Base-by-base conservation (phyloP, 768 basidiomycete genomes). In the Boletus subparvulus region DNA sequence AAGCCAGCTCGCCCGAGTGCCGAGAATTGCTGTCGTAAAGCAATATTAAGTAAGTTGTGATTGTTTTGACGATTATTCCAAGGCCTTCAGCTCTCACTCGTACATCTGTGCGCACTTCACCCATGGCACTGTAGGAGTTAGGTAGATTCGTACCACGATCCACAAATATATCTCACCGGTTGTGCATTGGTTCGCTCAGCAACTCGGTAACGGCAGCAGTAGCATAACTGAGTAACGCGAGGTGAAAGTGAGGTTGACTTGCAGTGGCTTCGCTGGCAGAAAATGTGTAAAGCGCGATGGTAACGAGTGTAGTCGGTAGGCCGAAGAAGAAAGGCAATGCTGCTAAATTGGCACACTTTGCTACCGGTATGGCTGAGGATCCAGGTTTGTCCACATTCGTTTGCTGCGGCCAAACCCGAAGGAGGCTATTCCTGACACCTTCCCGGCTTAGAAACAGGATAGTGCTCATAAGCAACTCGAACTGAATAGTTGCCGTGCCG, bases 371-470 rank as follows among this genome's bases (percentile, higher is more conserved):
- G 24, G 42, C 21, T 4, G 51, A 50, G 6, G 54, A 52, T n/a
- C n/a, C n/a, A 46, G 30, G 37, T 28, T 48, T 39, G 55, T 52
- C 47, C 9, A 44, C 41, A 32, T 43, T 30, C 28, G 50, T 48
- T 36, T 64, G 55, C 24, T 67, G 58, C 3, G 72, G 60, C 58
- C 71, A 68, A 35, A 78, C 78, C n/a, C 94, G 83, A 16, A 97
- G 78, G 6, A 97, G 80, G 7, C 91, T 86, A 68, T 88, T 92
- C 40, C 97, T 81, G 9, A 98, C 82, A 17, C 95, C 96, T 71
- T 99, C 97, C n/a, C 97, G 80, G 35, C 88, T 87, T 9, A 98
- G 78, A 71, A 98, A 98, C 43, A 98, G 78, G 64, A 95, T 90
- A 12, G 94, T 94, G 62, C 88, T 91, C 45, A 91, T 80, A 26